A percentile compares a stretch with the other conserved stretches of the same genome.
These are phyloP conservation scores for Anisodus tanguticus DNA, from an alignment of 257 asterid genomes.

Conservation along the genomic window DNA sequence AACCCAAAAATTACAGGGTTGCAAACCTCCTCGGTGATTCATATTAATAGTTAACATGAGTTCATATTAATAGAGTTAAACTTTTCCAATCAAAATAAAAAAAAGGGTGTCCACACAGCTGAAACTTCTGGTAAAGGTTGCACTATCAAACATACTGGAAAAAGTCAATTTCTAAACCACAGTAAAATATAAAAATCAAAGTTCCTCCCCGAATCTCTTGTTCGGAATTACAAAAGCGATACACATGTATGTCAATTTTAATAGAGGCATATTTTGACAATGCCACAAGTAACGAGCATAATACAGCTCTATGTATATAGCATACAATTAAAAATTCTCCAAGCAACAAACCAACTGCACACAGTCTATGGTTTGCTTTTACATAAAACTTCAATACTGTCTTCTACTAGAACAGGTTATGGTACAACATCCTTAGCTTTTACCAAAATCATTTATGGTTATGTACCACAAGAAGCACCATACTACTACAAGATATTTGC, in stretches of 20 bases:
- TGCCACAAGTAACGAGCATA: background rate
- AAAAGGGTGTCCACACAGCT: background rate
- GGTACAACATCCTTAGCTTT: background rate
- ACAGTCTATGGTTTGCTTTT: background rate
- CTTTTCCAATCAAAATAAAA: background rate
- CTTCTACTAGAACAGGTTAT: background rate
- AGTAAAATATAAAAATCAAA: background rate
- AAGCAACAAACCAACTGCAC: slow-evolving; percentile 11
- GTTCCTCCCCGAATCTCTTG: background rate
- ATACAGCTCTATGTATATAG: background rate
- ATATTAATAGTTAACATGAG: background rate
- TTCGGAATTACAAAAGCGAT: background rate
- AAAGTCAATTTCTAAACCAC: background rate
- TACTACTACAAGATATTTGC: slow-evolving; percentile 4
- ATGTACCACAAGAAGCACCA: background rate
- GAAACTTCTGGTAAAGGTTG: background rate
- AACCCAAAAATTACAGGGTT: background rate
- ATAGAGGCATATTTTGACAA: background rate
- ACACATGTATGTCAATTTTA: slow-evolving; percentile 18
- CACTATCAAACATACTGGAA: slow-evolving; percentile 17
- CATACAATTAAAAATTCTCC: background rate
- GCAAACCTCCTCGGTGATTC: slow-evolving; percentile 3
- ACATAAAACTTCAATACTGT: background rate
- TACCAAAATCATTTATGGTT: background rate
- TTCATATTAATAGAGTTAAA: background rate